Base-by-base conservation (phyloP, 257 asterid species). In the Rhazya stricta region DNA sequence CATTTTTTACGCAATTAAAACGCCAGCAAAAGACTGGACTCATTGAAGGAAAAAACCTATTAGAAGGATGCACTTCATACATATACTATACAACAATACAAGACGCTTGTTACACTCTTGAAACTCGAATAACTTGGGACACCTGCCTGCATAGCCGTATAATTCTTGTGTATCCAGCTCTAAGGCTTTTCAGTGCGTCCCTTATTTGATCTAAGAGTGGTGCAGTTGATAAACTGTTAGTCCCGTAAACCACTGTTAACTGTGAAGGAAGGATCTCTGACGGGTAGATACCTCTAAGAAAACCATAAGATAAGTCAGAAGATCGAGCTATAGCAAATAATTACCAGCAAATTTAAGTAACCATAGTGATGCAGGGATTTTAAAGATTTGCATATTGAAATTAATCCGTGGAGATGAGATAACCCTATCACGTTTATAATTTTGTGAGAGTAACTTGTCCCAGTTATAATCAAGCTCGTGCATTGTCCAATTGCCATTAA, bases 201-300 rank as follows among this genome's bases (percentile, higher is more conserved):
- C 76, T 73, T 53, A 93, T 82, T 73, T 87, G 88, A 72, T 78
- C 81, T 11, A 81, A 43, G 65, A 82, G 37, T 12, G 79, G 75
- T 67, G 72, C 79, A 56, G 79, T 74, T 30, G 7, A 43, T 34
- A 71, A 76, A 78, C 41, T 42, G 41, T 79, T 78, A 8, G 25
- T 41, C 60, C 75, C 79, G 69, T 68, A 83, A 29, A 74, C 70
- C 29, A 83, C 75, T 75, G 84, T 74, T 58, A 83, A 63, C 79
- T 83, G 84, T 37, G 81, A 80, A 50, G 96, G 97, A 79, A 90
- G 74, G 78, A 83, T 69, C 63, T 90, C 96, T 12, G 88, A 88
- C 39, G 98, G 97, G 76, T 94, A 94, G 69, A 91, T 72, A 39
- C 97, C 97, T 15, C 97, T 94, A 51, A 7, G 9, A 63, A 83